These are phyloP conservation scores for Chytriomyces hyalinus DNA, from an alignment of 192 early-diverging fungal species.

Conservation along the genomic window DNA sequence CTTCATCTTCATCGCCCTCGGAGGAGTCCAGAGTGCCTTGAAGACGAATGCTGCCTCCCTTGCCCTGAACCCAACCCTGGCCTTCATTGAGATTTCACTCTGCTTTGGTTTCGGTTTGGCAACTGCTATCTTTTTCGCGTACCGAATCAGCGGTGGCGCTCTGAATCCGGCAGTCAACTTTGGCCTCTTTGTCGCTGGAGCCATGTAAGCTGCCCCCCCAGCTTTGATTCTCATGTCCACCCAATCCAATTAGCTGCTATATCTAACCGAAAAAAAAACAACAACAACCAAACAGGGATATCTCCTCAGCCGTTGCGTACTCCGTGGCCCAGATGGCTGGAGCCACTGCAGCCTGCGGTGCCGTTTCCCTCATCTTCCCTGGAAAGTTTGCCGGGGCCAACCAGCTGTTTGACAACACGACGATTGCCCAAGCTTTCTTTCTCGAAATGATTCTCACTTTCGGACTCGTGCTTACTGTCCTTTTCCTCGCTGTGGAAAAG, in stretches of 20 bases:
- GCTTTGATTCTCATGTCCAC: background rate
- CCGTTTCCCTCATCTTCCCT: constrained; percentile 40
- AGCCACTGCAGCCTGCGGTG: constrained; percentile 56
- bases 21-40: constrained; percentile 34
- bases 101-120: constrained; percentile 54
- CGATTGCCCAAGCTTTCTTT: constrained; percentile 43
- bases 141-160: constrained; percentile 62
- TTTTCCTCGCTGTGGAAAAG: constrained; percentile 55
- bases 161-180: constrained; percentile 74
- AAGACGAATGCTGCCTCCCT: constrained; percentile 17
- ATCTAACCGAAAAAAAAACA: background rate
- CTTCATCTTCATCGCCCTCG: constrained; percentile 44
- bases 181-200: constrained; percentile 58
- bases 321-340: constrained; percentile 66
- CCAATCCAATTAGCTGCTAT: too few relatives aligned
- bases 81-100: constrained; percentile 41
- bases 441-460: constrained; percentile 51
- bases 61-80: constrained; percentile 22
- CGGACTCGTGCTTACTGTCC: constrained; percentile 46
- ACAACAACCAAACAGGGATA: constrained; percentile 5
- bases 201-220: constrained; percentile 43
- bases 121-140: constrained; percentile 51
- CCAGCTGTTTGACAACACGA: constrained; percentile 19
- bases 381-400: constrained; percentile 40
- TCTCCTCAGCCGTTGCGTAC: constrained; percentile 47